A percentile compares a stretch with the other conserved stretches of the same genome.
Conservation (phyloP, 1,139 yeast genomes). For the Saccharomyces pastorianus region DNA sequence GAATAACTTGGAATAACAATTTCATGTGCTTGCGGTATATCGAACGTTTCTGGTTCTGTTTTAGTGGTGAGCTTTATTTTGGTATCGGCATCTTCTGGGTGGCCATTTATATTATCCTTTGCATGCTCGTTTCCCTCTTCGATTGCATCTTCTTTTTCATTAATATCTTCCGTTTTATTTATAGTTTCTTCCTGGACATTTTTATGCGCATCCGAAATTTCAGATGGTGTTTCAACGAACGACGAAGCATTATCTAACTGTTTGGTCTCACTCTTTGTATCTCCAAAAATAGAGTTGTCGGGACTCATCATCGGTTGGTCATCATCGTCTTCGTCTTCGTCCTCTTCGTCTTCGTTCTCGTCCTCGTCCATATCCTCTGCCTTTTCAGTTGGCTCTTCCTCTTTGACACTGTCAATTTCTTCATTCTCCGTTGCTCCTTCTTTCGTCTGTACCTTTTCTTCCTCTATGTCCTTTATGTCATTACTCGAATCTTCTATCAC, state of each 20-base stretch:
- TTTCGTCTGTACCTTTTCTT: background rate
- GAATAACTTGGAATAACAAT: slow-evolving; percentile 92
- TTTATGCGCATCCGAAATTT: background rate
- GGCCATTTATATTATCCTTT: background rate
- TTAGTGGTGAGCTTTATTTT: background rate
- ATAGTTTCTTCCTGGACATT: background rate
- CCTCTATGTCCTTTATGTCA: background rate
- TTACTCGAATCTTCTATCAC: background rate
- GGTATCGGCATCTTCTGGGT: slow-evolving; percentile 1
- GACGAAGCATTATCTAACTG: background rate
- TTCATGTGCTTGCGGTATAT: slow-evolving; percentile 64
- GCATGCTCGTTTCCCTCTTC: background rate
- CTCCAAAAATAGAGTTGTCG: background rate
- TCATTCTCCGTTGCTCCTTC: background rate
- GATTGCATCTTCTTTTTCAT: background rate
- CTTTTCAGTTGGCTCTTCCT: slow-evolving; percentile 2
- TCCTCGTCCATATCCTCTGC: background rate
- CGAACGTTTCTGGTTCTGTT: slow-evolving; percentile 5
- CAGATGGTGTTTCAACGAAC: background rate
- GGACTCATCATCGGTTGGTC: slow-evolving; percentile 5
- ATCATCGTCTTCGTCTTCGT: slow-evolving; percentile 1
- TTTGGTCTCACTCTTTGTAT: background rate
- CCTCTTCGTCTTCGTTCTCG: slow-evolving; percentile 3
- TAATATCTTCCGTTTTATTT: background rate
- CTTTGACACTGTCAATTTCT: background rate